A percentile compares a stretch with the other conserved stretches of the same genome.
Evolutionary conservation across 2,329 filamentous ascomycete genomes (phyloP).

Genomic region (Xylogone sp.): DNA sequence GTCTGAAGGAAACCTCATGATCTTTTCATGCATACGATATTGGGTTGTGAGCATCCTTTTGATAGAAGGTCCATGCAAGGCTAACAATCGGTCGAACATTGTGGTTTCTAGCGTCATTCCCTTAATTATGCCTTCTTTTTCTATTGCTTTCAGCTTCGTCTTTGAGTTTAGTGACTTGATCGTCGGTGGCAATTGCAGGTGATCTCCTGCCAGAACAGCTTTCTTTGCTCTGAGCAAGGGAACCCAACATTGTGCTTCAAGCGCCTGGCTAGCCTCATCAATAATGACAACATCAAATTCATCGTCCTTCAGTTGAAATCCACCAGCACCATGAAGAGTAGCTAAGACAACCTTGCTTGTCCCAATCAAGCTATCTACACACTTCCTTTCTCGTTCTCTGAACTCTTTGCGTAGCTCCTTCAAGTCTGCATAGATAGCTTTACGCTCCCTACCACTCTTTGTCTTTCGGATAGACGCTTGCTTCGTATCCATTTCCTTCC

Average conservation of each 20-base stretch:
- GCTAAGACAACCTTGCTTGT: constrained; percentile 85
- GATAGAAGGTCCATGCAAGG: constrained; percentile 75
- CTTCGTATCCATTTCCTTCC: constrained; percentile 89
- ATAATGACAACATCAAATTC: constrained; percentile 92
- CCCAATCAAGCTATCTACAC: constrained; percentile 70
- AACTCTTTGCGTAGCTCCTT: constrained; percentile 86
- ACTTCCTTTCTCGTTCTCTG: constrained; percentile 76
- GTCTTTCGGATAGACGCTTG: constrained; percentile 87
- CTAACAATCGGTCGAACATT: constrained; percentile 83
- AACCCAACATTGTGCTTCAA: constrained; percentile 98
- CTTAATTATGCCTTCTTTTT: constrained; percentile 37
- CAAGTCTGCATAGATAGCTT: constrained; percentile 79
- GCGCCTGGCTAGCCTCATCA: constrained; percentile 91
- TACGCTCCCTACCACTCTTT: constrained; percentile 72
- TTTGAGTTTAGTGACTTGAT: constrained; percentile 74
- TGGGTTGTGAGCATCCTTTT: constrained; percentile 96
- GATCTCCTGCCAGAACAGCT: constrained; percentile 88
- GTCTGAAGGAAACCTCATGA: constrained; percentile 91
- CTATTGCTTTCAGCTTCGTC: constrained; percentile 28
- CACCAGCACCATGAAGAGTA: constrained; percentile 88
- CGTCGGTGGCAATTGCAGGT: constrained; percentile 89
- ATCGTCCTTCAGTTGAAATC: constrained; percentile 74
- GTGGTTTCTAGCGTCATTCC: constrained; percentile 76
- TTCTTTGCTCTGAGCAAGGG: constrained; percentile 77
- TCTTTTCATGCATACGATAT: constrained; percentile 95